Base-by-base conservation (phyloP, 805 yeast species). In the Gaillardinia entomophila region DNA sequence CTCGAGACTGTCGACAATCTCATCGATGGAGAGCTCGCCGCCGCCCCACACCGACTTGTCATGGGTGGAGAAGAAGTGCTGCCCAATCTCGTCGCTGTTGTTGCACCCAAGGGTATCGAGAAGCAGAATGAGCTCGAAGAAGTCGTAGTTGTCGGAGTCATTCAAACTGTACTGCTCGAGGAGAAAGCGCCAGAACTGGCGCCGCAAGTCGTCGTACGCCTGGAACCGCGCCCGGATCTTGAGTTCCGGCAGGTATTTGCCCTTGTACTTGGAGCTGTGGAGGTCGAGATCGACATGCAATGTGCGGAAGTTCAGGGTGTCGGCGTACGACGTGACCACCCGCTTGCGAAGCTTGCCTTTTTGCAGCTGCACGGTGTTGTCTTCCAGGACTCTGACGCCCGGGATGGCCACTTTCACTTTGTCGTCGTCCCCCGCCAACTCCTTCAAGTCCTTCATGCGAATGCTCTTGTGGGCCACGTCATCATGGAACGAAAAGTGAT, bases 401-500 rank as follows among this genome's bases (percentile, higher is more conserved):
- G 6, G 6, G 8, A 19, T 10, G 8, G 22, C 6, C 8, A 6
- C 22, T 6, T 6, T 6, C 8, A 19, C 6, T 19, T 19, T 19
- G 22, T 19, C 22, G 6, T 19, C 42, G 5, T 52, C 63, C 4
- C 66, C 57, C 0, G 62, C 61, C 28, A 62, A 55, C 12, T 53
- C 55, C 4, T 38, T 68, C 12, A 82, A 49, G 12, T 77, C 77
- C 6, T 55, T 42, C 29, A 87, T 61, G 0, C 82, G 72, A 13
- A 87, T 51, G 3, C 75, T 60, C 4, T 77, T 76, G 15, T 65
- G 64, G 6, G 94, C 96, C 10, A 92, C 86, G 27, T 77, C 72
- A 48, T 90, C 96, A 54, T 92, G 87, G 41, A 72, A 79, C 1
- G 96, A 79, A 38, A 89, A 71, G 22, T 77, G 72, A 53, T 90